Conservation (phyloP, 2,329 filamentous ascomycete species). For the Apiospora pterosperma region DNA sequence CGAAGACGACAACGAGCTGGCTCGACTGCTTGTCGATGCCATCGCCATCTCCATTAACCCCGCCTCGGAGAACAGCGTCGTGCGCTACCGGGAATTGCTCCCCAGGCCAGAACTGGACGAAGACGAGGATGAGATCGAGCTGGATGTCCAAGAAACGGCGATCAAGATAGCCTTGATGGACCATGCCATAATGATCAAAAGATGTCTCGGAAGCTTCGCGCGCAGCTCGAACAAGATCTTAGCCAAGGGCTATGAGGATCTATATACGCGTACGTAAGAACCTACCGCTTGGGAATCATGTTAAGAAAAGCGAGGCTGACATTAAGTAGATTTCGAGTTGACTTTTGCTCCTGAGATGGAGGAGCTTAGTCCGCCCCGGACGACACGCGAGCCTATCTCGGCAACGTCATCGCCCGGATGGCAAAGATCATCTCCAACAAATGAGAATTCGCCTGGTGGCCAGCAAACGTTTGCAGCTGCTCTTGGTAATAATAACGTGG, state of each 20-base stretch:
- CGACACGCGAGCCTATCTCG: slow-evolving; percentile 34
- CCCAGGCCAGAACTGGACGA: slow-evolving; percentile 46
- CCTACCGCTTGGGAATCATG: neutral
- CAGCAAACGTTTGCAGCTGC: slow-evolving; percentile 10
- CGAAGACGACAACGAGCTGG: slow-evolving; percentile 68
- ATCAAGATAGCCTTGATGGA: slow-evolving; percentile 84
- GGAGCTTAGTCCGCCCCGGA: slow-evolving; percentile 53
- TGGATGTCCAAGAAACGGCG: slow-evolving; percentile 66
- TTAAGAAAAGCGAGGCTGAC: neutral
- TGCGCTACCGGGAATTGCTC: slow-evolving; percentile 72
- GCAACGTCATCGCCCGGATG: slow-evolving; percentile 39
- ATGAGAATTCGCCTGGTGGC: slow-evolving; percentile 14
- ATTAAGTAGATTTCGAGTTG: slow-evolving; percentile 51
- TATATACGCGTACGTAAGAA: slow-evolving; percentile 58
- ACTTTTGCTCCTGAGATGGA: slow-evolving; percentile 65
- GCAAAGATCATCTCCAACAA: slow-evolving; percentile 31
- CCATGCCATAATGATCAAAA: slow-evolving; percentile 83
- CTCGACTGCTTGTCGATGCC: slow-evolving; percentile 69
- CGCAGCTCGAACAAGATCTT: slow-evolving; percentile 60
- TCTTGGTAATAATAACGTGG: slow-evolving; percentile 22
- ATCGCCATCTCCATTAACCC: slow-evolving; percentile 75
- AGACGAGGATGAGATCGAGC: slow-evolving; percentile 45
- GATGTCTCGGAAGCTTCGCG: slow-evolving; percentile 69
- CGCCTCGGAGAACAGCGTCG: slow-evolving; percentile 71
- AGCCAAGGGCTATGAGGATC: slow-evolving; percentile 53